A percentile compares a stretch with the other conserved stretches of the same genome.
These are phyloP conservation scores for Nicotiana paniculata DNA, from an alignment of 257 asterid species.

Conservation along the genomic window DNA sequence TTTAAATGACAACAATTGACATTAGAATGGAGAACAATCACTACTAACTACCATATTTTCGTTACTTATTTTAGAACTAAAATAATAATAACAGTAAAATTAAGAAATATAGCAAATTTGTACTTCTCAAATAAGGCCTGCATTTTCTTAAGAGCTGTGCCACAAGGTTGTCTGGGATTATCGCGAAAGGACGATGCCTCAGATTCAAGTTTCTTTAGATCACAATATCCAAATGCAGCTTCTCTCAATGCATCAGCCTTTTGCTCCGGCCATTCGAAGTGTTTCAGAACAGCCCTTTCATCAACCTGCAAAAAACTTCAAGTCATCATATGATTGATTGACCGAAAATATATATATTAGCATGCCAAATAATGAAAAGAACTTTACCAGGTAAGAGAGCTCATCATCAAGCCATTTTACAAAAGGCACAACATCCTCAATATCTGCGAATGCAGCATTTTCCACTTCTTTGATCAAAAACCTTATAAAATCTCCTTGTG, in stretches of 20 bases:
- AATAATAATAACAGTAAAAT: neutral
- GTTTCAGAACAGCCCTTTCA: slow-evolving; percentile 98
- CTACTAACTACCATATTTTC: neutral
- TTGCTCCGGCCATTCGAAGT: slow-evolving; percentile 94
- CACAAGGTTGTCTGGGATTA: slow-evolving; percentile 74
- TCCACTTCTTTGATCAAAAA: slow-evolving; percentile 88
- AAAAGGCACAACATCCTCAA: slow-evolving; percentile 87
- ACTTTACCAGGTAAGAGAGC: slow-evolving; percentile 72
- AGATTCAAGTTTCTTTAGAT: slow-evolving; percentile 78
- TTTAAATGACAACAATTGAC: neutral
- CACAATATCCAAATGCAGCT: slow-evolving; percentile 96
- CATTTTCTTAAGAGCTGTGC: slow-evolving; percentile 84
- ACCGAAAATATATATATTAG: neutral
- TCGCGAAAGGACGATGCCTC: slow-evolving; percentile 71
- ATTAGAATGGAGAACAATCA: neutral
- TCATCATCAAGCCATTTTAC: slow-evolving; percentile 99
- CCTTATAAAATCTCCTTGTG: slow-evolving; percentile 90
- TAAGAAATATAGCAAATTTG: neutral
- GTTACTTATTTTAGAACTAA: neutral
- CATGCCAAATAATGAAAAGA: neutral
- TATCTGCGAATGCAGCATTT: slow-evolving; percentile 74
- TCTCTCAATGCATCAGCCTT: slow-evolving; percentile 95
- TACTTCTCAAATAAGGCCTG: slow-evolving; percentile 90
- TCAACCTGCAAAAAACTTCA: slow-evolving; percentile 50
- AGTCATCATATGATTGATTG: neutral